Percentiles rank a stretch among this genome's conserved stretches.
phyloP scores from a whole-genome alignment of 2,329 filamentous ascomycete genomes.

The Gnomoniopsis sp. region DNA sequence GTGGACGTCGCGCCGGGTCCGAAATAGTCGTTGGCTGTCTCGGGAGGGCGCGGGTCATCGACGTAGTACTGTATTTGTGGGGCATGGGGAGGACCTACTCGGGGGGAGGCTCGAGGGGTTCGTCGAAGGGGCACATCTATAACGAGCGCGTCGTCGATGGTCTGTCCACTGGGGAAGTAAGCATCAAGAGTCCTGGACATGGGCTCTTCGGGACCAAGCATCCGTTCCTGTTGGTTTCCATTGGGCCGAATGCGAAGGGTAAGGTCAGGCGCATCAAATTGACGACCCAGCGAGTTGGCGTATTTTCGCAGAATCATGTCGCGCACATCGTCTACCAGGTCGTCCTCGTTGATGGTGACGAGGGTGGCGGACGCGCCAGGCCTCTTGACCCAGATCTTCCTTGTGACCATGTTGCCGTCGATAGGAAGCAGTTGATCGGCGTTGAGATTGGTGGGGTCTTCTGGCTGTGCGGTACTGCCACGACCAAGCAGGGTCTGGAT shows the following conservation, averaged over 20 bases:
- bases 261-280: constrained; percentile 88
- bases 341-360: constrained; percentile 80
- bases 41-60: constrained; percentile 63
- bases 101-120: constrained; percentile 78
- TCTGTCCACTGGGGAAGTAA: constrained; percentile 84
- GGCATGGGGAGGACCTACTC: constrained; percentile 44
- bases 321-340: constrained; percentile 90
- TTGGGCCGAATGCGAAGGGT: constrained; percentile 73
- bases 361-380: constrained; percentile 82
- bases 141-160: constrained; percentile 81
- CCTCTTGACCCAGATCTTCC: constrained; percentile 94
- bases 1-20: constrained; percentile 55
- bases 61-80: constrained; percentile 47
- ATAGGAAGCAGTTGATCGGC: constrained; percentile 34
- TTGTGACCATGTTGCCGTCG: constrained; percentile 54
- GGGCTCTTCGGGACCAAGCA: constrained; percentile 80
- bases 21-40: constrained; percentile 78
- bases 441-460: constrained; percentile 33
- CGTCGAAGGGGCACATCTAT: constrained; percentile 79
- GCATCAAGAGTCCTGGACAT: constrained; percentile 74
- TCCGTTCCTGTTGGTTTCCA: constrained; percentile 62
- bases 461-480: constrained; percentile 27
- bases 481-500: constrained; percentile 53
- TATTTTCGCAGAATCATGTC: constrained; percentile 93
- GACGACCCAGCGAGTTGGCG: constrained; percentile 82